A percentile compares a stretch with the other conserved stretches of the same genome.
phyloP scores from a whole-genome alignment of 495 filamentous ascomycete species.

The Aspergillus conjunctus region DNA sequence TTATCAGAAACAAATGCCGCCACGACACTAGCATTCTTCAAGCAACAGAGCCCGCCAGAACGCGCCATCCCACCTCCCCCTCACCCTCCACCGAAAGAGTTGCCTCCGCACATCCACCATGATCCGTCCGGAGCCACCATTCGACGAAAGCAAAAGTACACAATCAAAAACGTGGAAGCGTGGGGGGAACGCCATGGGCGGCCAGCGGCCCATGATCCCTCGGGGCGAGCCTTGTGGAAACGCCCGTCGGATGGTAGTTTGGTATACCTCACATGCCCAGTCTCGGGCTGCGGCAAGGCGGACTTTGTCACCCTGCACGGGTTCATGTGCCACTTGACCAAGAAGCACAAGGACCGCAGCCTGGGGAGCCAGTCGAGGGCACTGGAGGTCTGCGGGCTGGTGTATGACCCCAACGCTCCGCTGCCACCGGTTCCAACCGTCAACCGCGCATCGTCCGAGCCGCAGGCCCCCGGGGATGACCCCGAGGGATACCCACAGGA shows the following conservation, averaged over 20 bases:
- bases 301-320: constrained; percentile 52
- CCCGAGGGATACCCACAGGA: constrained; percentile 37
- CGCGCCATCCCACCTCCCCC: constrained; percentile 37
- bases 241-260: constrained; percentile 50
- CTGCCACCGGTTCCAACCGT: constrained; percentile 40
- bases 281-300: constrained; percentile 46
- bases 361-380: constrained; percentile 50
- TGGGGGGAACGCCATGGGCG: constrained; percentile 53
- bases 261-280: constrained; percentile 51
- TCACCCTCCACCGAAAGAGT: constrained; percentile 28
- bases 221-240: constrained; percentile 49
- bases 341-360: constrained; percentile 54
- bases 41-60: constrained; percentile 52
- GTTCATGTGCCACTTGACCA: constrained; percentile 55
- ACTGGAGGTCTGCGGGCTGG: constrained; percentile 48
- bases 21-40: constrained; percentile 55
- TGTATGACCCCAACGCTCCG: constrained; percentile 48
- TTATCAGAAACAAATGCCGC: constrained; percentile 52
- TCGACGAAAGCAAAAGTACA: constrained; percentile 53
- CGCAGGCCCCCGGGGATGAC: constrained; percentile 36
- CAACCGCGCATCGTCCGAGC: constrained; percentile 45
- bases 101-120: constrained; percentile 36
- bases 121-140: constrained; percentile 37
- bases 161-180: constrained; percentile 54
- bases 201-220: constrained; percentile 49